Evolutionary conservation across 2,329 filamentous ascomycete genomes (phyloP).

Genomic region (Fusarium sp.): DNA sequence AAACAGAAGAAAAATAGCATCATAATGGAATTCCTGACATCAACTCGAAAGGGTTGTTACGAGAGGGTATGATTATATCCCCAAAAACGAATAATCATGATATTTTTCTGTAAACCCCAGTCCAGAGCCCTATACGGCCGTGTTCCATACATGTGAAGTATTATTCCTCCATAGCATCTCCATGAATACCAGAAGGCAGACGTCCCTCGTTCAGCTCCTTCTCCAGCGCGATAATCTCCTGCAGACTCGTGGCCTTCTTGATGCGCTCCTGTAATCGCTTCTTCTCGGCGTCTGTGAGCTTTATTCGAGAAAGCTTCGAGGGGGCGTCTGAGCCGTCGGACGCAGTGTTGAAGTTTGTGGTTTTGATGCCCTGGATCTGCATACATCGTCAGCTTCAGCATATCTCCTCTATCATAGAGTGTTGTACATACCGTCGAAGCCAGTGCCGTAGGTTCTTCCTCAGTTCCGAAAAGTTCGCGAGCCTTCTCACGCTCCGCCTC

Average conservation of each 20-base stretch:
- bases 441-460: slow-evolving; percentile 82
- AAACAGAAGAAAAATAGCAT: neutral
- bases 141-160: slow-evolving; percentile 12
- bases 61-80: slow-evolving; percentile 27
- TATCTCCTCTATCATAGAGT: neutral
- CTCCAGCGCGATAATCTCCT: slow-evolving; percentile 91
- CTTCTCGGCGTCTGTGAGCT: slow-evolving; percentile 90
- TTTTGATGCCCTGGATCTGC: slow-evolving; percentile 87
- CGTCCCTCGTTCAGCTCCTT: slow-evolving; percentile 92
- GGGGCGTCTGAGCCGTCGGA: slow-evolving; percentile 62
- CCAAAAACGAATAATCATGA: slow-evolving; percentile 30
- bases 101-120: slow-evolving; percentile 33
- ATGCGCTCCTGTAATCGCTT: slow-evolving; percentile 89
- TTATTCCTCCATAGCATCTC: slow-evolving; percentile 74
- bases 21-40: neutral
- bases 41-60: slow-evolving; percentile 2
- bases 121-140: slow-evolving; percentile 15
- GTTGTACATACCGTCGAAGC: slow-evolving; percentile 73
- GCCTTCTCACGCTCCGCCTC: slow-evolving; percentile 85
- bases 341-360: slow-evolving; percentile 76
- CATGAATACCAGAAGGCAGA: slow-evolving; percentile 78
- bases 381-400: slow-evolving; percentile 21
- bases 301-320: slow-evolving; percentile 81
- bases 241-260: slow-evolving; percentile 87
- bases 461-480: slow-evolving; percentile 85